Percentiles rank a stretch among this genome's conserved stretches.
Evolutionary conservation across 371 early-diverging fungal genomes (phyloP).

Genomic region (Blastocladiella emersonii): DNA sequence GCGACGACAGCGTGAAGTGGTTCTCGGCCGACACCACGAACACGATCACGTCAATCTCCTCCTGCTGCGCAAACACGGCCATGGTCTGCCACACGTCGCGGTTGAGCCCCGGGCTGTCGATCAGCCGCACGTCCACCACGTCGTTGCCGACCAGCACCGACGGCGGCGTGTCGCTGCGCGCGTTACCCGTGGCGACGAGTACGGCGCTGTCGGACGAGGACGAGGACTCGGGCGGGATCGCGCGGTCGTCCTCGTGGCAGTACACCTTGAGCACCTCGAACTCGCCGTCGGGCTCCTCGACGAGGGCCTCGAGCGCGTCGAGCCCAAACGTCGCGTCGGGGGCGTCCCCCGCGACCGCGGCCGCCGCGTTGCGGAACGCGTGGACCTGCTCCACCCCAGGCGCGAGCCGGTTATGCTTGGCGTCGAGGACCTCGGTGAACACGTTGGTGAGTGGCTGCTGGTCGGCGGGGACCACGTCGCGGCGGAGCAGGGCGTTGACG

Average conservation of each 20-base stretch:
- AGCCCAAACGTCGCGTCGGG: neutral
- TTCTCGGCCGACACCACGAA: conserved; percentile 97
- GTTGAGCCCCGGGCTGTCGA: conserved; percentile 97
- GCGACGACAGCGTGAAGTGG: conserved; percentile 80
- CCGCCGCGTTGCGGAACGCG: no score
- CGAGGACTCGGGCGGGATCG: no score
- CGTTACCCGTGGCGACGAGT: neutral
- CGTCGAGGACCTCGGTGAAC: conserved; percentile 86
- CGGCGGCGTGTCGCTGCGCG: neutral
- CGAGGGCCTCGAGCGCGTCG: conserved; percentile 21
- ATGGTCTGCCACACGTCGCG: conserved; percentile 92
- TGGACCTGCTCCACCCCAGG: conserved; percentile 61
- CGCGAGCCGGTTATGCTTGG: conserved; percentile 24
- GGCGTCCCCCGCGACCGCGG: conserved; percentile 15
- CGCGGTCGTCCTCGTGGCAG: conserved; percentile 44
- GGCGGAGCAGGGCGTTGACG: conserved; percentile 84
- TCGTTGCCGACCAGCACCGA: conserved; percentile 68
- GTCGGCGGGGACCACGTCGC: conserved; percentile 78
- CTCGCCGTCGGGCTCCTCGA: conserved; percentile 41
- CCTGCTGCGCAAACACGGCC: conserved; percentile 87
- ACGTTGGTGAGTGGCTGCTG: conserved; percentile 93
- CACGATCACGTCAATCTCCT: conserved; percentile 95
- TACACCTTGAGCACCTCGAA: conserved; percentile 75
- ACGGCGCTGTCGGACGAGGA: no score
- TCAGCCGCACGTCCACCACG: conserved; percentile 81